These are phyloP conservation scores for Pythium volutum DNA, from an alignment of 352 stramenopile species.

Conservation along the genomic window DNA sequence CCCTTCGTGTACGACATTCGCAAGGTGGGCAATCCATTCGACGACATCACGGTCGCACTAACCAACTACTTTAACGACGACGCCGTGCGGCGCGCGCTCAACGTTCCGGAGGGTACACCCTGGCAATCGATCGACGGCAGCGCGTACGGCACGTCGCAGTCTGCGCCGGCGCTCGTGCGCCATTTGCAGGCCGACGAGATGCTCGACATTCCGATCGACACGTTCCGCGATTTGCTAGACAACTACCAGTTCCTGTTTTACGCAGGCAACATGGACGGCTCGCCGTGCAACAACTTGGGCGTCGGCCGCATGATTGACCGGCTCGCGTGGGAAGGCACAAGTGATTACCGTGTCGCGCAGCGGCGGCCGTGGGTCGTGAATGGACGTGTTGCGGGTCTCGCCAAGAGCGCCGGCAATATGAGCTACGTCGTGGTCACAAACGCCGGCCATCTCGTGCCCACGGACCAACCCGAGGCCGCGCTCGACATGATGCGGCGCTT, in stretches of 20 bases:
- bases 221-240: conserved; percentile 75
- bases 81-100: conserved; percentile 76
- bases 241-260: conserved; percentile 87
- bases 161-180: conserved; percentile 57
- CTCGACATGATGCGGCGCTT: conserved; percentile 85
- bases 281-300: conserved; percentile 75
- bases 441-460: conserved; percentile 69
- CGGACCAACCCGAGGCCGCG: conserved; percentile 63
- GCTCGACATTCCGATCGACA: conserved; percentile 70
- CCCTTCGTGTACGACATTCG: conserved; percentile 86
- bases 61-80: conserved; percentile 85
- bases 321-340: conserved; percentile 65
- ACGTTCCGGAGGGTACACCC: conserved; percentile 65
- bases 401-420: conserved; percentile 74
- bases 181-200: conserved; percentile 75
- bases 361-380: conserved; percentile 62
- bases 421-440: conserved; percentile 83
- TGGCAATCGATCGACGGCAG: conserved; percentile 70
- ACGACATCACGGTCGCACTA: conserved; percentile 43
- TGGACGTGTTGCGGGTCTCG: conserved; percentile 54
- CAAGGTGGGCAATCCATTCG: conserved; percentile 53
- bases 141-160: conserved; percentile 46
- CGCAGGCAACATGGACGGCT: conserved; percentile 83
- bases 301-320: conserved; percentile 76
- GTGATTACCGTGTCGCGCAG: conserved; percentile 57